Evolutionary conservation across 345 rosid genomes (phyloP).

Genomic region (Acer yangbiense): DNA sequence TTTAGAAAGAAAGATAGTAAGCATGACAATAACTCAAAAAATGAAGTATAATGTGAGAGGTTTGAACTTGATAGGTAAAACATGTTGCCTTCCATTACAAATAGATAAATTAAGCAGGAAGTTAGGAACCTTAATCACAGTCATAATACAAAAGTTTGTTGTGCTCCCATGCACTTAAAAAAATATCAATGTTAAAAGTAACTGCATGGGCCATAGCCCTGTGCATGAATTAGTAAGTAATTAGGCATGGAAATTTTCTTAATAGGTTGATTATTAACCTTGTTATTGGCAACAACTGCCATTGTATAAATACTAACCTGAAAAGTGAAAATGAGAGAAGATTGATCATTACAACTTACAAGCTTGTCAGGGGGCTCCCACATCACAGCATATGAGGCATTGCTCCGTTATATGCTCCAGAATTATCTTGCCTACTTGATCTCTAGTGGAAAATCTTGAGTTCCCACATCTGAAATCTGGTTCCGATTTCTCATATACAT

Average conservation of each 20-base stretch:
- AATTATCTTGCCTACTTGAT: slow-evolving; percentile 26
- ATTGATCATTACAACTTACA: slow-evolving; percentile 74
- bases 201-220: not conserved
- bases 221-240: no score
- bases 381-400: slow-evolving; percentile 93
- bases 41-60: not conserved
- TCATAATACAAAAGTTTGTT: not conserved
- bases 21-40: not conserved
- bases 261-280: not conserved
- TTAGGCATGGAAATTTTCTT: not conserved
- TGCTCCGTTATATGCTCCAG: slow-evolving; percentile 85
- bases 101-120: not conserved
- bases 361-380: slow-evolving; percentile 76
- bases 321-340: slow-evolving; percentile 91
- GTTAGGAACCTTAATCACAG: not conserved
- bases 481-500: slow-evolving; percentile 8
- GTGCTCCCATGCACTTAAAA: not conserved
- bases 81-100: not conserved
- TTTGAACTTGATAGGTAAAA: not conserved
- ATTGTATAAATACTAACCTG: slow-evolving; percentile 56
- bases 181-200: not conserved
- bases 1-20: slow-evolving; percentile 22
- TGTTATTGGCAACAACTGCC: not conserved
- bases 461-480: slow-evolving; percentile 16
- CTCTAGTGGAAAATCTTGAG: slow-evolving; percentile 16